Evolutionary conservation across 352 stramenopile genomes (phyloP), one percentile per base, ranked within the genome.

Genomic region (Phytophthora multivora): DNA sequence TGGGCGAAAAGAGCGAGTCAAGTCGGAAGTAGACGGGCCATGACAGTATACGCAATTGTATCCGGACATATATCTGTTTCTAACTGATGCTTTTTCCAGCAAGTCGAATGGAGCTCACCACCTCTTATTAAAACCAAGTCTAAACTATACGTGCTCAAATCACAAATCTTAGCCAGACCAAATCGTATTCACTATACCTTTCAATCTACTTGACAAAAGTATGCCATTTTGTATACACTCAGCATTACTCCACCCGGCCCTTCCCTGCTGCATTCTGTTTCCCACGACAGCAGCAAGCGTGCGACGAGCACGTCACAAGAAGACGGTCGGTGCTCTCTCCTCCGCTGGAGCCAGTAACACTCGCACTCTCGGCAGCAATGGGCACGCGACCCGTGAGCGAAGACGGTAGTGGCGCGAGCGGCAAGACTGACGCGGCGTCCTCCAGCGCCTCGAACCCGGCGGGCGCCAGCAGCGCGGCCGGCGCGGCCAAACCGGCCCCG

Each of bases 371-470:
- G 46, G 26, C 30, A 51, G 46, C 39, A 39, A 75, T 71, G 61
- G 66, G 66, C 36, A 71, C 56, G 57, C 51, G 56, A 48, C 67
- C 62, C 45, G 52, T 45, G 51, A 66, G 51, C 43, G 52, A 75
- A 59, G 67, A 75, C 62, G 52, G 31, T 35, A 49, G 50, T 18
- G 59, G 54, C 38, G 40, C 9, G 19, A 23, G 12, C 25, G 46
- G 12, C 36, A 57, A 56, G 28, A 35, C 31, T 0, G 52, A 51
- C 35, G 19, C 38, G 28, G 30, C 15, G 33, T 53, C 42, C 59
- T 49, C 59, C 7, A 39, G 19, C 39, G 31, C 39, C 15, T 43
- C 45, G 4, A 39, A 57, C 28, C 53, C 53, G n/a, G 49, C 50
- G 19, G 30, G 33, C 26, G 7, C 28, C 46, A 56, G 43, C 43